Conservation (phyloP, 768 basidiomycete genomes). For the Collybiopsis confluens region DNA sequence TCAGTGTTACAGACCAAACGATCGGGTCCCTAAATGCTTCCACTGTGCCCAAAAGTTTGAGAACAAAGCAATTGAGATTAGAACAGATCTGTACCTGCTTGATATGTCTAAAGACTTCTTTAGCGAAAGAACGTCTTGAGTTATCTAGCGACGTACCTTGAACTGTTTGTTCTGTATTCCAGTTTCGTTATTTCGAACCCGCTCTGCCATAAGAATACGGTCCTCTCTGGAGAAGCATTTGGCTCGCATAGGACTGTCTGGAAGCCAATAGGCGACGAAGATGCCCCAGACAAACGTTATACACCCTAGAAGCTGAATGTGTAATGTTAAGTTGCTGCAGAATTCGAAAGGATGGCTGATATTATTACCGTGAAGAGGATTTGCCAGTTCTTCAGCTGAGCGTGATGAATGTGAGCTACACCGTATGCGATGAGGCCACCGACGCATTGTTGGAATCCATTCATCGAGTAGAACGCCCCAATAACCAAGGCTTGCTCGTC, state of each 20-base stretch:
- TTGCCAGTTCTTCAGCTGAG: conserved; percentile 46
- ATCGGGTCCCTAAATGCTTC: conserved; percentile 44
- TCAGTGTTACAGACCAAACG: conserved; percentile 41
- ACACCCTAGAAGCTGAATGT: conserved; percentile 36
- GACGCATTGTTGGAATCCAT: conserved; percentile 44
- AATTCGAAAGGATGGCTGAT: not conserved
- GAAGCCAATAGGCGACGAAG: conserved; percentile 46
- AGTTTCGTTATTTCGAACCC: conserved; percentile 48
- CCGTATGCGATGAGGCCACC: conserved; percentile 48
- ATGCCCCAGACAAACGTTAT: conserved; percentile 44
- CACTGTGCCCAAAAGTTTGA: conserved; percentile 16
- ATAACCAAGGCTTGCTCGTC: conserved; percentile 46
- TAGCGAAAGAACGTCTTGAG: not conserved
- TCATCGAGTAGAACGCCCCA: conserved; percentile 42
- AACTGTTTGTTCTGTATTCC: conserved; percentile 49
- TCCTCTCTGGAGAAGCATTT: conserved; percentile 45
- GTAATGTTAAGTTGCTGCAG: not conserved
- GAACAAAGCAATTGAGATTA: not conserved
- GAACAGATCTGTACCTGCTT: conserved; percentile 23
- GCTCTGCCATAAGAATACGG: conserved; percentile 43
- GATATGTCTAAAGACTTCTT: conserved; percentile 18
- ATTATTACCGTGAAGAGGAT: conserved; percentile 36
- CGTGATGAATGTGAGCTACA: conserved; percentile 38
- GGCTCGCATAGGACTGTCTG: conserved; percentile 44
- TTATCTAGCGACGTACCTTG: conserved; percentile 33